phyloP scores from a whole-genome alignment of 768 basidiomycete genomes.

The Mycena amicta region DNA sequence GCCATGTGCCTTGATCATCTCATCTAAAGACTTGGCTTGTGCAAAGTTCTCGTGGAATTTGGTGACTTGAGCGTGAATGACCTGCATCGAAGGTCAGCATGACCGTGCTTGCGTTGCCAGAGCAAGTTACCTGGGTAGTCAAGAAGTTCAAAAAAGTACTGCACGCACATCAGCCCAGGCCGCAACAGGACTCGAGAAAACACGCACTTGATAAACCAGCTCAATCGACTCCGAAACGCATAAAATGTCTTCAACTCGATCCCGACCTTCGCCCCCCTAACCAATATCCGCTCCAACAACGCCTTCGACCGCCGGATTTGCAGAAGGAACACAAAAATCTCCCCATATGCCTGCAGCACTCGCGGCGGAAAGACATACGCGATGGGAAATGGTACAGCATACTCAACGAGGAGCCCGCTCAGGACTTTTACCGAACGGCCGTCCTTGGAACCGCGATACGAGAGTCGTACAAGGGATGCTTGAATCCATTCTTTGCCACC shows the following conservation, averaged over 20 bases:
- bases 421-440: conserved; percentile 55
- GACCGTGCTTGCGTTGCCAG: no score
- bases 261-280: conserved; percentile 47
- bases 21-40: conserved; percentile 66
- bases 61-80: conserved; percentile 64
- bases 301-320: conserved; percentile 76
- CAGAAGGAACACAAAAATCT: conserved; percentile 70
- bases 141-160: conserved; percentile 73
- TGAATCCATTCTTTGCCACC: conserved; percentile 60
- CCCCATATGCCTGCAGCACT: conserved; percentile 58
- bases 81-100: no score
- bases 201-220: conserved; percentile 85
- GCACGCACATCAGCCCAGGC: conserved; percentile 1
- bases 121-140: no score
- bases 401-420: conserved; percentile 73
- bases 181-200: neutral
- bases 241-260: conserved; percentile 71
- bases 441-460: conserved; percentile 58
- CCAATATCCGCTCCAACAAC: conserved; percentile 68
- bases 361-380: conserved; percentile 73
- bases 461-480: conserved; percentile 69
- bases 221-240: conserved; percentile 72
- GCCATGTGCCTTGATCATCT: conserved; percentile 71
- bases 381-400: conserved; percentile 79
- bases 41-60: conserved; percentile 61